phyloP scores from a whole-genome alignment of 2,329 filamentous ascomycete species.

The Aureobasidium sp. region DNA sequence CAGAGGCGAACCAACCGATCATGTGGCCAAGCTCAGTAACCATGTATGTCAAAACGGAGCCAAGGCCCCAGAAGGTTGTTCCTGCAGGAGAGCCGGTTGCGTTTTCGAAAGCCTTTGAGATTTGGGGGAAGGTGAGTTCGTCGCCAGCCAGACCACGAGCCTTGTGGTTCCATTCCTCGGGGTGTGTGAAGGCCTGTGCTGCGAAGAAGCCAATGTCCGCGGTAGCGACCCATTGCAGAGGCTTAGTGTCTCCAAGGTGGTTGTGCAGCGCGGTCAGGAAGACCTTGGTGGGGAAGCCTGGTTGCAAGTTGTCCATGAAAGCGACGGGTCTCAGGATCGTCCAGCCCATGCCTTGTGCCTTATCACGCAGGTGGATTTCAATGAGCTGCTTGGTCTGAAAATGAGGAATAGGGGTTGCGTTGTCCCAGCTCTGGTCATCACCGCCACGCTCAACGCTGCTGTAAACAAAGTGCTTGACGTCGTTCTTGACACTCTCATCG shows the following conservation, averaged over 20 bases:
- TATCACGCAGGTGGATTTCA: conserved; percentile 52
- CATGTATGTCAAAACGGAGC: conserved; percentile 36
- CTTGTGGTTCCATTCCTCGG: conserved; percentile 40
- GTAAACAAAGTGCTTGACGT: conserved; percentile 58
- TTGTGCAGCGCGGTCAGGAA: conserved; percentile 44
- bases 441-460: conserved; percentile 58
- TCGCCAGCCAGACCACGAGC: conserved; percentile 48
- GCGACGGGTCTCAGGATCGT: conserved; percentile 55
- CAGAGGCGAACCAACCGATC: conserved; percentile 43
- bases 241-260: conserved; percentile 25
- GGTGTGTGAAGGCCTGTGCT: conserved; percentile 41
- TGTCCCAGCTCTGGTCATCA: conserved; percentile 45
- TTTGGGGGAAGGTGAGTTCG: conserved; percentile 44
- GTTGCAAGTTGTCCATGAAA: conserved; percentile 56
- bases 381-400: conserved; percentile 52
- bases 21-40: conserved; percentile 32
- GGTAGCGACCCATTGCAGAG: conserved; percentile 35
- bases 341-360: conserved; percentile 49
- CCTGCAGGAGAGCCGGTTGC: conserved; percentile 40
- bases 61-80: conserved; percentile 39
- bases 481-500: conserved; percentile 49
- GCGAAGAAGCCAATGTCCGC: conserved; percentile 49
- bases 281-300: conserved; percentile 44
- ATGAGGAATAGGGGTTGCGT: conserved; percentile 52
- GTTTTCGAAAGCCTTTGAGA: conserved; percentile 42